Conservation (phyloP, 2,329 filamentous ascomycete genomes). For the Nemania abortiva region DNA sequence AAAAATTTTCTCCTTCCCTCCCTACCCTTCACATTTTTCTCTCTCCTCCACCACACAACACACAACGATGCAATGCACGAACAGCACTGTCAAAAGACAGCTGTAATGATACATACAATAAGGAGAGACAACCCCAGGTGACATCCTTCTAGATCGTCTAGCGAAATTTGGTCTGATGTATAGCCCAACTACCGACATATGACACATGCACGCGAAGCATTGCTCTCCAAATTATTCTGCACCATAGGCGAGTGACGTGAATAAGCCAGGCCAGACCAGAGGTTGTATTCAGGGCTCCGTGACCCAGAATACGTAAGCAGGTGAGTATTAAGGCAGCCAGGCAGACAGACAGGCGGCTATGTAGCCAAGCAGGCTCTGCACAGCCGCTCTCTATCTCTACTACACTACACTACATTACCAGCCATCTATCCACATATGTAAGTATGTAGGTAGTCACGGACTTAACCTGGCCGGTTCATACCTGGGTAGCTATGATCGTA, state of each 20-base stretch:
- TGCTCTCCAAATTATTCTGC: constrained; percentile 12
- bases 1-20: background rate
- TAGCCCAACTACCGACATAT: constrained; percentile 17
- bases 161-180: constrained; percentile 15
- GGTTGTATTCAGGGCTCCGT: background rate
- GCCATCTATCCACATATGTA: background rate
- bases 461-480: background rate
- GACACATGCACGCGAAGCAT: constrained; percentile 8
- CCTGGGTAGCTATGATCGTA: background rate
- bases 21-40: background rate
- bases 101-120: background rate
- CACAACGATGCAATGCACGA: constrained; percentile 20
- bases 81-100: background rate
- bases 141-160: background rate
- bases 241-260: constrained; percentile 8
- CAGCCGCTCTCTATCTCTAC: background rate
- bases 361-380: background rate
- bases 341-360: background rate
- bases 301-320: background rate
- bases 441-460: background rate
- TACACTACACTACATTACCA: background rate
- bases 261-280: background rate
- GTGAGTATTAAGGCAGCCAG: background rate
- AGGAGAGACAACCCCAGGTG: background rate
- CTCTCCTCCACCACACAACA: background rate